Base-by-base conservation (phyloP, 1,139 yeast genomes). In the Geotrichum restrictum region DNA sequence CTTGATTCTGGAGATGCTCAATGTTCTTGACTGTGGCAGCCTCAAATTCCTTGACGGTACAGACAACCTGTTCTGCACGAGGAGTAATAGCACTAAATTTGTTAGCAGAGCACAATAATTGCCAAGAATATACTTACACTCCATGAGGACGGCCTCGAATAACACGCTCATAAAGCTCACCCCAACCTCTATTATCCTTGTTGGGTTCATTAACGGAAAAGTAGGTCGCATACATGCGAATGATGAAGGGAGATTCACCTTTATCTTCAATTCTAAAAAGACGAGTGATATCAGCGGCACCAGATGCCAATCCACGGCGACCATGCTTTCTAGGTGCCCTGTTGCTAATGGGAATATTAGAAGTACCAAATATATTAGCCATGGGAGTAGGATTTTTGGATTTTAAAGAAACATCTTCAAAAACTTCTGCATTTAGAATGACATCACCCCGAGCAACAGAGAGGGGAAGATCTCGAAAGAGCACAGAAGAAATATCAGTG, bases 221-320 rank as follows among this genome's bases (percentile, higher is more conserved):
- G 62, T 79, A 83, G 0, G 94, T 84, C 6, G 93, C 86, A 65
- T 78, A 88, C 64, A 88, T 71, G 62, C 84, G 81, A 59, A 88
- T 80, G 4, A 80, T 76, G 66, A 88, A 86, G 57, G 82, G 85
- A 72, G 65, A 81, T 80, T 52, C 91, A 82, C 37, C 76, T 39
- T 86, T 88, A 55, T 78, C 79, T 58, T 79, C 80, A 59, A 79
- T 76, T 21, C 88, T 79, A 64, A 88, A 86, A 41, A 88, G 79
- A 61, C 95, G 78, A 7, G 95, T 81, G 52, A 88, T 83, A 69
- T 88, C 95, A 43, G 91, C 80, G 16, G 85, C 94, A 67, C 96
- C 96, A 3, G 91, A 91, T 42, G 94, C 95, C 16, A 88, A 81
- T 55, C 96, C 96, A 64, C 84, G 82, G 64, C 87, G 82, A 45